phyloP scores from a whole-genome alignment of 768 basidiomycete genomes.

The Termitomyces sp. region DNA sequence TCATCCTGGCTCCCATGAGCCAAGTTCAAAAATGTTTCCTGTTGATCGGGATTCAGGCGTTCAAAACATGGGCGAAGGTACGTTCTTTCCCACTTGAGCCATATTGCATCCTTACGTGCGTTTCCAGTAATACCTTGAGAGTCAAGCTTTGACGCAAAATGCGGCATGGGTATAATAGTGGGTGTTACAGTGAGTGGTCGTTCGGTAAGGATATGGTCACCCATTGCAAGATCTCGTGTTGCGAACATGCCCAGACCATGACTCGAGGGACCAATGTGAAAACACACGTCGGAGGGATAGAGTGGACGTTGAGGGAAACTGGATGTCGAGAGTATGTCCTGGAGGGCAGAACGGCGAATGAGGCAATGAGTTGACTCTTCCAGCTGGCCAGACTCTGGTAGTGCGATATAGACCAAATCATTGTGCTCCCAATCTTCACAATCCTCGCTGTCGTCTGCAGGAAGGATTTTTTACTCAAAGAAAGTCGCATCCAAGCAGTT shows the following conservation, averaged over 20 bases:
- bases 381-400: conserved; percentile 4
- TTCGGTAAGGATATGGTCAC: conserved; percentile 19
- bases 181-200: conserved; percentile 18
- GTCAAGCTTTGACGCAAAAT: conserved; percentile 4
- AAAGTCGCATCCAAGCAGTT: not conserved
- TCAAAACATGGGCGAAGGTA: conserved; percentile 18
- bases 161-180: conserved; percentile 13
- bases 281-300: conserved; percentile 8
- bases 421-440: conserved; percentile 9
- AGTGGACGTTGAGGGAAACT: conserved; percentile 9
- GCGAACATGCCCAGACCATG: conserved; percentile 21
- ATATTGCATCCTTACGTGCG: conserved; percentile 3
- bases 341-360: conserved; percentile 6
- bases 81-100: conserved; percentile 15
- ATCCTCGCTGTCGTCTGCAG: not conserved
- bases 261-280: conserved; percentile 10
- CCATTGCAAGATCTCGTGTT: conserved; percentile 16
- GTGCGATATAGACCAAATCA: conserved; percentile 9
- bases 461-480: not conserved
- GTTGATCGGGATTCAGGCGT: conserved; percentile 20
- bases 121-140: conserved; percentile 2
- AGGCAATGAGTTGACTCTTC: conserved; percentile 16
- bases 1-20: conserved; percentile 26
- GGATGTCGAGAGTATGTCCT: conserved; percentile 9
- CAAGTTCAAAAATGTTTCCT: conserved; percentile 25